phyloP scores from a whole-genome alignment of 495 filamentous ascomycete species.

The Immersiella caudata region DNA sequence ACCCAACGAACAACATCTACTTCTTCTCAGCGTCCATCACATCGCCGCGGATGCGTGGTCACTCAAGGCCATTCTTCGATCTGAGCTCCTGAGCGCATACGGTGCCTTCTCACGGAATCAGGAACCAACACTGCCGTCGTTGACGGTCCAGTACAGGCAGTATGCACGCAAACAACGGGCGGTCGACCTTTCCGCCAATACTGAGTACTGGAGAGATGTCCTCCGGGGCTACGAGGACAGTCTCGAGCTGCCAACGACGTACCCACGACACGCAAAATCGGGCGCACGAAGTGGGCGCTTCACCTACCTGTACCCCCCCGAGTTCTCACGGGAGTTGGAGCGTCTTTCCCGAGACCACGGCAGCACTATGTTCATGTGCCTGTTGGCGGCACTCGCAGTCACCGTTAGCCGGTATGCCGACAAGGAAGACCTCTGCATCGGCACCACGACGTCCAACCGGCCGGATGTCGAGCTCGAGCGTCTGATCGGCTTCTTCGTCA shows the following conservation, averaged over 20 bases:
- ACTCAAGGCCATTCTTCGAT: neutral
- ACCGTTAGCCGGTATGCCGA: slow-evolving; percentile 7
- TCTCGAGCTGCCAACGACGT: neutral
- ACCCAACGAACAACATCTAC: neutral
- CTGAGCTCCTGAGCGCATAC: neutral
- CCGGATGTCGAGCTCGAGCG: slow-evolving; percentile 1
- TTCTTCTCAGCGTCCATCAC: neutral
- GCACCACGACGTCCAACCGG: neutral
- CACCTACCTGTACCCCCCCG: neutral
- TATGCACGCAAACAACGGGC: neutral
- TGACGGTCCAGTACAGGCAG: slow-evolving; percentile 1
- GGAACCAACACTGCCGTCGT: neutral
- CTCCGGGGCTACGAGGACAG: slow-evolving; percentile 5
- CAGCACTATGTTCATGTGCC: slow-evolving; percentile 8
- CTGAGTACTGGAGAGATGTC: neutral
- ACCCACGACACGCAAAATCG: neutral
- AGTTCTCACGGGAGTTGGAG: slow-evolving; percentile 4
- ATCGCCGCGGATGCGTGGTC: slow-evolving; percentile 9
- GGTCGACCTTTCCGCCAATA: neutral
- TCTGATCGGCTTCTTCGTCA: slow-evolving; percentile 6
- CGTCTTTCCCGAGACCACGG: neutral
- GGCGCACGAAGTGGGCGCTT: neutral
- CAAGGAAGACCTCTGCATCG: slow-evolving; percentile 7
- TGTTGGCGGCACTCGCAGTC: neutral
- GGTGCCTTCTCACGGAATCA: neutral